A percentile compares a stretch with the other conserved stretches of the same genome.
Conservation (phyloP, 2,329 filamentous ascomycete species). For the Neophaeococcomyces aloes region DNA sequence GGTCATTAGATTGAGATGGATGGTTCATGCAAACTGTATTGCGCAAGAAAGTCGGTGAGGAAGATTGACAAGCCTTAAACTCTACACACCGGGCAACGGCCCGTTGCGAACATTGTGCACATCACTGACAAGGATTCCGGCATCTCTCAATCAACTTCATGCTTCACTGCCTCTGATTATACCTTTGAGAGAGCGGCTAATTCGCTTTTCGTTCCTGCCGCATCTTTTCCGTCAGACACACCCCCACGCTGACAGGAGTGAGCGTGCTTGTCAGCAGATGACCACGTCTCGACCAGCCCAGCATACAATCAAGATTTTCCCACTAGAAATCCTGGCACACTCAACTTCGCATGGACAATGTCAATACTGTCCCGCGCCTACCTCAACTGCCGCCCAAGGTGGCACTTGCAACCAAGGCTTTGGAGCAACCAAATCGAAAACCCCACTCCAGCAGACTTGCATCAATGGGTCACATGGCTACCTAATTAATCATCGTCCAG, state of each 20-base stretch:
- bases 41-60: slow-evolving; percentile 10
- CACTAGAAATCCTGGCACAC: neutral
- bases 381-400: neutral
- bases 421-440: neutral
- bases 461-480: slow-evolving; percentile 8
- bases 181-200: too few relatives aligned
- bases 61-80: slow-evolving; percentile 4
- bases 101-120: slow-evolving; percentile 6
- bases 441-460: slow-evolving; percentile 7
- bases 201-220: too few relatives aligned
- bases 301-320: neutral
- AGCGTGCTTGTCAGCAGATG: too few relatives aligned
- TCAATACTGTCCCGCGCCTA: neutral
- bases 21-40: slow-evolving; percentile 6
- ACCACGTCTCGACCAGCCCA: neutral
- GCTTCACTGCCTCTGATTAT: neutral
- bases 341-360: too few relatives aligned
- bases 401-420: slow-evolving; percentile 2
- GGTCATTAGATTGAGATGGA: neutral
- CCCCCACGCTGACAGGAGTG: too few relatives aligned
- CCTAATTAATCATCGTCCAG: neutral
- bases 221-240: too few relatives aligned
- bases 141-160: slow-evolving; percentile 3
- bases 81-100: slow-evolving; percentile 5
- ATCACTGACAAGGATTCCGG: slow-evolving; percentile 1